phyloP scores from a whole-genome alignment of 2,329 filamentous ascomycete species.

The Uncinocarpus reesii region DNA sequence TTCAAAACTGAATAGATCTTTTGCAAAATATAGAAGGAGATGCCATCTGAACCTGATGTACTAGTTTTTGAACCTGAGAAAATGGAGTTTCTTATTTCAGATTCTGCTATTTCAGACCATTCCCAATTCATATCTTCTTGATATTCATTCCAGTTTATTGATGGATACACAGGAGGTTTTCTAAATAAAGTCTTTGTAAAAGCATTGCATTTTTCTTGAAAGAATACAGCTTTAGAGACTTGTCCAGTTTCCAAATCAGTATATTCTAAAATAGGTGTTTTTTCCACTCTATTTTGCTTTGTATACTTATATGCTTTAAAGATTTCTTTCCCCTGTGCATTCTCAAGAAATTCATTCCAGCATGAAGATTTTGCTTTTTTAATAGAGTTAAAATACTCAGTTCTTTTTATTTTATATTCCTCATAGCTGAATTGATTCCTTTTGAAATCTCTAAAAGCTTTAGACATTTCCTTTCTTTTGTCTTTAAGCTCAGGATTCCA shows the following conservation, averaged over 20 bases:
- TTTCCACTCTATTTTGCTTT: neutral
- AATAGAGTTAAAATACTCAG: neutral
- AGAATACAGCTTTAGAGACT: neutral
- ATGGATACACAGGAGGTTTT: too few relatives aligned
- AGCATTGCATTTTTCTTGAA: slow-evolving; percentile 1
- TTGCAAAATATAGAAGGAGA: neutral
- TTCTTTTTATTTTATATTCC: neutral
- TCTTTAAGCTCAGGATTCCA: too few relatives aligned
- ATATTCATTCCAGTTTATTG: too few relatives aligned
- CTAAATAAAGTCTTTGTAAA: neutral
- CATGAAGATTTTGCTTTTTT: slow-evolving; percentile 1
- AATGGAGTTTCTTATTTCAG: neutral
- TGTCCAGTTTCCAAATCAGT: neutral
- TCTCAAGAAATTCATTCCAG: slow-evolving; percentile 2
- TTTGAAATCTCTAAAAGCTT: neutral
- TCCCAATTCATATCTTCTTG: too few relatives aligned
- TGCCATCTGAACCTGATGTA: neutral
- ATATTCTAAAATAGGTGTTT: neutral
- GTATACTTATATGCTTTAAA: slow-evolving; percentile 2
- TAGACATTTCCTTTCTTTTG: neutral
- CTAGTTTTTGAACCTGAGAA: neutral
- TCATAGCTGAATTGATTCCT: neutral
- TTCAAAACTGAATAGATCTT: too few relatives aligned
- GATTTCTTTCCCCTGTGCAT: neutral
- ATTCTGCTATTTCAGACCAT: too few relatives aligned